Evolutionary conservation across 2,329 filamentous ascomycete genomes (phyloP).

Genomic region (Trichothecium sympodiale): DNA sequence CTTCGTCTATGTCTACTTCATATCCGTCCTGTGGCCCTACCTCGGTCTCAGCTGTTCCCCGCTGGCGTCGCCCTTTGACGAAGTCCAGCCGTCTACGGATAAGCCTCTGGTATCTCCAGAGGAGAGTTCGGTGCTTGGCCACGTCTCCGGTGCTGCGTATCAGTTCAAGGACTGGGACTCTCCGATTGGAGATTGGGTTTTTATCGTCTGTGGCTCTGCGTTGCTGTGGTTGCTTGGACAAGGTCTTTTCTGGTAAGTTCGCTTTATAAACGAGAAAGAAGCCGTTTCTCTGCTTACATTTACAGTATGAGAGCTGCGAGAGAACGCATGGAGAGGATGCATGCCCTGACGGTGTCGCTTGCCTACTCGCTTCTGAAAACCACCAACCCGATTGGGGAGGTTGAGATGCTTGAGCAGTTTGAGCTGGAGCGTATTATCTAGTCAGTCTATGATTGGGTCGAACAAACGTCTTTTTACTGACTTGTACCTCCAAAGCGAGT

Average conservation of each 20-base stretch:
- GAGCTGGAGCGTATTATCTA: conserved; percentile 12
- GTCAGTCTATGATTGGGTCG: conserved; percentile 4
- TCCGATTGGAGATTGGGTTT: conserved; percentile 1
- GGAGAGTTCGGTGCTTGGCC: neutral
- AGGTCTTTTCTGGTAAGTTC: conserved; percentile 10
- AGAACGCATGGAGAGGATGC: conserved; percentile 11
- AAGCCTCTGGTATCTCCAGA: too few species aligned
- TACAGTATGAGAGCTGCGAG: conserved; percentile 9
- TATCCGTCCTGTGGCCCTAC: conserved; percentile 6
- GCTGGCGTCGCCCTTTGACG: too few species aligned
- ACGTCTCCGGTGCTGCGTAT: neutral
- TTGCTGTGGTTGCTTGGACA: conserved; percentile 8
- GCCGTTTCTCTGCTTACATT: neutral
- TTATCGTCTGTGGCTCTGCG: too few species aligned
- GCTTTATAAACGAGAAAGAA: too few species aligned
- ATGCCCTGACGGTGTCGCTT: too few species aligned
- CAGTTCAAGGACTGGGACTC: conserved; percentile 3
- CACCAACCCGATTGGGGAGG: neutral
- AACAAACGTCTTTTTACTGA: conserved; percentile 3
- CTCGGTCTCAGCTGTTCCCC: conserved; percentile 4
- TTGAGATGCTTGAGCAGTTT: conserved; percentile 1
- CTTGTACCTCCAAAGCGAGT: conserved; percentile 10
- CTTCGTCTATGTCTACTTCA: conserved; percentile 4
- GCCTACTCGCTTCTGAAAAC: conserved; percentile 13
- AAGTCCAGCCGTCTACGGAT: too few species aligned